Evolutionary conservation across 805 yeast species (phyloP), one percentile per base, ranked within the genome.

Genomic region (Candida silvicultrix): DNA sequence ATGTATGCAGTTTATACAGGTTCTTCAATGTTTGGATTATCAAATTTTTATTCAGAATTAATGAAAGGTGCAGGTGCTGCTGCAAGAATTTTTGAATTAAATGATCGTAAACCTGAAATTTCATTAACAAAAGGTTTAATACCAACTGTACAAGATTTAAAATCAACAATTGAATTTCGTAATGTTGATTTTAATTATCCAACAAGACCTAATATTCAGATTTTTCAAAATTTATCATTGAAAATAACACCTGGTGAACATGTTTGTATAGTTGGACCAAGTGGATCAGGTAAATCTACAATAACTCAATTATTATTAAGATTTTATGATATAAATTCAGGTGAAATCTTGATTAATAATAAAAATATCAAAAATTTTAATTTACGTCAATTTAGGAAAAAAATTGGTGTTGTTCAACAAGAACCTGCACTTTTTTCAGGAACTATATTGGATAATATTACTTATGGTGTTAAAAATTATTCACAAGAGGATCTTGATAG

Each of bases 11-110:
- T 88, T 1, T 92, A 87, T 64, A 85, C 96, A 2, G 98, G 97
- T 0, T 74, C 89, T n/a, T 88, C 97, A 9, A 86, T 90, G 56
- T 85, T 86, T 64, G 96, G 97, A 0, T 63, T 92, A 18, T 92
- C 96, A 0, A 86, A 85, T 57, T 92, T 92, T 62, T 92, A 90
- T 61, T 81, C 95, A 2, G 98, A 92, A 63, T 69, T 92, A 48
- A 92, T 92, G 97, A 92, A 92, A 68, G 98, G 97, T 46, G 86
- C 90, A 8, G 98, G 98, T 43, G 97, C 98, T 0, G 94, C 97
- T 0, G 83, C 89, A 43, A 73, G 98, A 49, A 78, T 92, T 22
- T 90, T 92, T 69, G 98, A 92, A 62, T 70, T 92, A 42, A 80
- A 84, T 49, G 94, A 86, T 49, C 74, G 89, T 64, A 72, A 80